A percentile compares a stretch with the other conserved stretches of the same genome.
phyloP scores from a whole-genome alignment of 1,284 basidiomycete species.

The Rhodotorula glutinis region DNA sequence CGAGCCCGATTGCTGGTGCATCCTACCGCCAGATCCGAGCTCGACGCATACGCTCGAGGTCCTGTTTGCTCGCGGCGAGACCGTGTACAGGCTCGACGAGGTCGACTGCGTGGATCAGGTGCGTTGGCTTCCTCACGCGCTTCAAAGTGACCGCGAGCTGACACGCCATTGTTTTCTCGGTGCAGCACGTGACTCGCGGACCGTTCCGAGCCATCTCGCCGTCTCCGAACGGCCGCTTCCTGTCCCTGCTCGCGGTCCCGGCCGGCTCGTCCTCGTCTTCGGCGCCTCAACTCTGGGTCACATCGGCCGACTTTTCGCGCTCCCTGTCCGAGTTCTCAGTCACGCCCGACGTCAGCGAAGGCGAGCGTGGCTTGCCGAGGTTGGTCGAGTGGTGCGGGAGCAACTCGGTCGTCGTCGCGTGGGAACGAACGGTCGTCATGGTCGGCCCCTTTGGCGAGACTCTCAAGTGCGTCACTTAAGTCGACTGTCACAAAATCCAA shows the following conservation, averaged over 20 bases:
- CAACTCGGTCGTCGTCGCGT: conserved; percentile 85
- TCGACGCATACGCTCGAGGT: conserved; percentile 84
- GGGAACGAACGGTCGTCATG: conserved; percentile 73
- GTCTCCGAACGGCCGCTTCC: conserved; percentile 88
- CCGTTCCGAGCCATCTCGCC: conserved; percentile 83
- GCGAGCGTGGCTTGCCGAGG: conserved; percentile 44
- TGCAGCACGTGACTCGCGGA: conserved; percentile 75
- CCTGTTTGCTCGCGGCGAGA: conserved; percentile 69
- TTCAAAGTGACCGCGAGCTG: conserved; percentile 61
- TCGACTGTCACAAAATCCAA: too few relatives aligned
- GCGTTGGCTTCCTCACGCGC: conserved; percentile 20
- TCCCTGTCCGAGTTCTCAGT: conserved; percentile 82
- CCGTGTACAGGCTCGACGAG: conserved; percentile 75
- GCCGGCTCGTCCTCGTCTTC: conserved; percentile 87
- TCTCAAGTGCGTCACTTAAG: conserved; percentile 60
- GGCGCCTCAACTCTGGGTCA: conserved; percentile 66
- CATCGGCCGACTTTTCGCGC: conserved; percentile 85
- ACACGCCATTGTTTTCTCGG: conserved; percentile 87
- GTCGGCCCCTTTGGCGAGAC: conserved; percentile 90
- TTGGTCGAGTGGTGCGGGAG: conserved; percentile 95
- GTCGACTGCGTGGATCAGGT: conserved; percentile 78
- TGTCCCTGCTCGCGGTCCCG: conserved; percentile 82
- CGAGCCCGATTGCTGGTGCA: conserved; percentile 74
- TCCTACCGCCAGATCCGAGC: conserved; percentile 80
- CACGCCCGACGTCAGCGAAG: conserved; percentile 41